Evolutionary conservation across 2,329 filamentous ascomycete species (phyloP).

Genomic region (Atkinsonella hypoxylon): DNA sequence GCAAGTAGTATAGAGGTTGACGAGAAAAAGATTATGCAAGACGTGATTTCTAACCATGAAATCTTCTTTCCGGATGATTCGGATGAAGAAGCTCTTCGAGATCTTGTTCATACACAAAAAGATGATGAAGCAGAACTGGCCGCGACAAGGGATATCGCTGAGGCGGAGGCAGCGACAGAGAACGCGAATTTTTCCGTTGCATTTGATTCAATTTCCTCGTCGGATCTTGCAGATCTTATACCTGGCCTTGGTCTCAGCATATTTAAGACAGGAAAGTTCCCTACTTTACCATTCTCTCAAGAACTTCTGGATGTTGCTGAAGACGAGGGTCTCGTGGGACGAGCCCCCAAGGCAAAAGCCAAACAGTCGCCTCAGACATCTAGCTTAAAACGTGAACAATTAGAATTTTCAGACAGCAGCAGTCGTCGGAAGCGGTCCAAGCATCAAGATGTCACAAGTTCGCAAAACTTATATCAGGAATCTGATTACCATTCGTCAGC

Average conservation of each 20-base stretch:
- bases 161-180: not conserved
- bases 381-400: constrained; percentile 1
- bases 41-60: constrained; percentile 34
- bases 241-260: constrained; percentile 31
- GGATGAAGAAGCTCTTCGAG: constrained; percentile 35
- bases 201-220: not conserved
- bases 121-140: not conserved
- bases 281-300: constrained; percentile 24
- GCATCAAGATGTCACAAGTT: constrained; percentile 1
- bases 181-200: not conserved
- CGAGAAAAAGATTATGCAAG: constrained; percentile 41
- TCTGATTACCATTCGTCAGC: not conserved
- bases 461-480: not conserved
- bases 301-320: constrained; percentile 29
- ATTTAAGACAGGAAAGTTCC: constrained; percentile 24
- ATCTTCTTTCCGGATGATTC: constrained; percentile 39
- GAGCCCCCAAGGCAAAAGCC: constrained; percentile 8
- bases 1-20: constrained; percentile 51
- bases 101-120: constrained; percentile 11
- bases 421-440: constrained; percentile 2
- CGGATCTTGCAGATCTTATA: constrained; percentile 1
- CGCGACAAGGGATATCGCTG: not conserved
- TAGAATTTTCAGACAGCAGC: not conserved
- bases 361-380: not conserved
- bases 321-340: constrained; percentile 21